Evolutionary conservation across 805 yeast species (phyloP).

Genomic region (Suhomyces faveliae): DNA sequence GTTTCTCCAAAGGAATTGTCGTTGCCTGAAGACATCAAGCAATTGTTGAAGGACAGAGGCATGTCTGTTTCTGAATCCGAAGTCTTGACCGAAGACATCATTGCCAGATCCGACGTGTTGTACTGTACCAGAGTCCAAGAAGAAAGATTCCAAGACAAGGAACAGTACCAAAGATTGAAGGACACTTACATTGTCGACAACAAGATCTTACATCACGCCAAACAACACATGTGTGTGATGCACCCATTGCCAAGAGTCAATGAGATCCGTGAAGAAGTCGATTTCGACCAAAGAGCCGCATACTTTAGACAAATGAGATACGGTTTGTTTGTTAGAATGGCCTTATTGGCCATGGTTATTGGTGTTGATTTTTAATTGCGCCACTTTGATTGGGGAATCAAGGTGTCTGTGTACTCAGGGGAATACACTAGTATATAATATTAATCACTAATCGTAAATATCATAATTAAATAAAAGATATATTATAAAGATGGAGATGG

Average conservation of each 20-base stretch:
- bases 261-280: slow-evolving; percentile 97
- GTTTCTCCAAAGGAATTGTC: slow-evolving; percentile 87
- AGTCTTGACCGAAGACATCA: slow-evolving; percentile 76
- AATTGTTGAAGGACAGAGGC: slow-evolving; percentile 62
- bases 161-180: slow-evolving; percentile 82
- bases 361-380: slow-evolving; percentile 73
- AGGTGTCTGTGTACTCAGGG: background rate
- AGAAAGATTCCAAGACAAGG: slow-evolving; percentile 81
- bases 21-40: slow-evolving; percentile 71
- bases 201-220: slow-evolving; percentile 85
- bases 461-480: background rate
- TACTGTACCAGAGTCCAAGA: slow-evolving; percentile 98
- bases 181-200: slow-evolving; percentile 92
- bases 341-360: slow-evolving; percentile 94
- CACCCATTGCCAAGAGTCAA: slow-evolving; percentile 98
- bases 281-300: slow-evolving; percentile 98
- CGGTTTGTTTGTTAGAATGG: slow-evolving; percentile 98
- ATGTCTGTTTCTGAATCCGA: slow-evolving; percentile 74
- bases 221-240: slow-evolving; percentile 98
- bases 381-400: background rate
- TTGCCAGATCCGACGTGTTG: slow-evolving; percentile 88
- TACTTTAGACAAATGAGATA: slow-evolving; percentile 99
- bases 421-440: too few species aligned
- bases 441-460: background rate
- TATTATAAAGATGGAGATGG: too few species aligned